Base-by-base conservation (phyloP, 2,329 filamentous ascomycete genomes). In the Fusarium sp. region DNA sequence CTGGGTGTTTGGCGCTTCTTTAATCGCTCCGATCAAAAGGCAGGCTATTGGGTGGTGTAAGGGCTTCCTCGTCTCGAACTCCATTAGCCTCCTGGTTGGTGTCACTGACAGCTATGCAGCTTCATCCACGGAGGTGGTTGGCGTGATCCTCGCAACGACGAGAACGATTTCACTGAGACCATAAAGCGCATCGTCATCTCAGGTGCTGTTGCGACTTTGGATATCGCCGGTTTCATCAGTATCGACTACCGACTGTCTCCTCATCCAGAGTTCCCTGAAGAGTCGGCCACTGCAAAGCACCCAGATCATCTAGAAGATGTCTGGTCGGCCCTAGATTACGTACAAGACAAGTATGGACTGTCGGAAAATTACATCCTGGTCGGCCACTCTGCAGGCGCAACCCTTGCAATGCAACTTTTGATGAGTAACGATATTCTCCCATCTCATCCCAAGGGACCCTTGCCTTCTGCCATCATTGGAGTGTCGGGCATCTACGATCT, bases 401-500 rank as follows among this genome's bases (percentile, higher is more conserved):
- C 87, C 6, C 78, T 94, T 40, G 84, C 87, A 1, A 83, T 88
- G 56, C 91, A 93, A 78, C 76, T 86, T 13, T 77, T 86, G 33
- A 85, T 86, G 83, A 79, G 80, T 44, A 73, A 79, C 38, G 65
- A 67, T 16, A 72, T 79, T 49, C 64, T 79, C 18, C 71, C 61
- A 49, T 61, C 57, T 50, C 57, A 47, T 49, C 70, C 42, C 28
- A 60, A 77, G 10, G 74, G 81, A 5, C 77, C 76, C 8, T 74
- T 81, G 18, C 88, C 88, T 0, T 73, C 79, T 4, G 86, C 84
- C 6, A 78, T 92, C n/a, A 75, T 92, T 6, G 85, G 88, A 34
- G 78, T 91, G 20, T 86, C 86, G 57, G 91, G 91, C 1, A 87
- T 93, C 23, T 92, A 92, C 77, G 86, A 91, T 72, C 77, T 93